phyloP scores from a whole-genome alignment of 148 eudicot genomes.

The Rhododendron ferrugineum region DNA sequence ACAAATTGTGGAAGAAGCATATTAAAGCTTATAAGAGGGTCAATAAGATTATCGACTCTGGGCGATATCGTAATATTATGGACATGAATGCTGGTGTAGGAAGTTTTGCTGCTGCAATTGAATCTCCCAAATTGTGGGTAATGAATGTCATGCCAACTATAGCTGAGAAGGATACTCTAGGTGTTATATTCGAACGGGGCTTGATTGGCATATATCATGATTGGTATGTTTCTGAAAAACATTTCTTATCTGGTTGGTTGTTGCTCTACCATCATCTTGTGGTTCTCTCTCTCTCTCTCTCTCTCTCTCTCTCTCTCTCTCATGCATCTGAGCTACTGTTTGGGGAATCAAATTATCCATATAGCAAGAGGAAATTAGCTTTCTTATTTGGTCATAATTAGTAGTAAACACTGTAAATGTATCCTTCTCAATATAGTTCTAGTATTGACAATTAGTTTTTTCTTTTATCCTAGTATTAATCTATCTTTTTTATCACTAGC shows the following conservation, averaged over 20 bases:
- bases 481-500: too few species aligned
- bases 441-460: too few species aligned
- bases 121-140: constrained; percentile 46
- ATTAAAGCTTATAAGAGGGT: constrained; percentile 37
- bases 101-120: constrained; percentile 47
- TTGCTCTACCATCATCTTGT: background rate
- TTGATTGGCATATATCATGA: constrained; percentile 56
- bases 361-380: background rate
- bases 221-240: constrained; percentile 28
- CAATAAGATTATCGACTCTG: constrained; percentile 41
- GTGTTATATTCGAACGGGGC: constrained; percentile 48
- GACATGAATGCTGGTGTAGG: constrained; percentile 56
- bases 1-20: constrained; percentile 38
- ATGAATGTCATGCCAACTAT: constrained; percentile 53
- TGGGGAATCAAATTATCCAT: background rate
- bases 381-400: background rate
- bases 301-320: background rate
- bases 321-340: background rate
- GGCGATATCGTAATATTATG: constrained; percentile 55
- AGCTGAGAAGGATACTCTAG: constrained; percentile 40
- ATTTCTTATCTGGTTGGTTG: background rate
- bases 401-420: background rate
- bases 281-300: constrained; percentile 8
- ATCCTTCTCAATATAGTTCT: background rate
- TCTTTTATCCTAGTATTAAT: too few species aligned